phyloP scores from a whole-genome alignment of 2,329 filamentous ascomycete genomes.

The Talaromyces sp. region DNA sequence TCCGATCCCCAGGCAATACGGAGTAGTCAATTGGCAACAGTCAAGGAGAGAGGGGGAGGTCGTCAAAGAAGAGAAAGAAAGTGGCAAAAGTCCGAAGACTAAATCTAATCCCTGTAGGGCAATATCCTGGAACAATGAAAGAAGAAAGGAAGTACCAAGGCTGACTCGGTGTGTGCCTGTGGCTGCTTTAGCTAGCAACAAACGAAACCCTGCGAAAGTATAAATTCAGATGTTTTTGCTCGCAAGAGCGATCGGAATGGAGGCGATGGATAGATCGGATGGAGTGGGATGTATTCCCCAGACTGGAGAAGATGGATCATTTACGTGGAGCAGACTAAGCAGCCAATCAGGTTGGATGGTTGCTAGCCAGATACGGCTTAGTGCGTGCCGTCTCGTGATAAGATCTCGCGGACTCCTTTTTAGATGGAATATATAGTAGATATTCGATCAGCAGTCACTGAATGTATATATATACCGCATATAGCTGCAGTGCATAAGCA shows the following conservation, averaged over 20 bases:
- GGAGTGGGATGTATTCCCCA: neutral
- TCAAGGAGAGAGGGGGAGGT: neutral
- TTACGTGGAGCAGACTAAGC: neutral
- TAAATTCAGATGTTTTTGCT: too few relatives aligned
- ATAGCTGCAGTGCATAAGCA: neutral
- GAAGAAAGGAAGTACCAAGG: neutral
- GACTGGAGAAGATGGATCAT: neutral
- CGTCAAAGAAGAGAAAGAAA: neutral
- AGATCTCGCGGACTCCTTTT: neutral
- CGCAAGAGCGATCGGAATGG: neutral
- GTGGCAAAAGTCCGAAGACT: constrained; percentile 4
- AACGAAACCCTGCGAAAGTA: neutral
- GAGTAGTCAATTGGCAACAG: neutral
- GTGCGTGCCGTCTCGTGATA: neutral
- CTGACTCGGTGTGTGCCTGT: neutral
- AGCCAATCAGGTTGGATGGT: neutral
- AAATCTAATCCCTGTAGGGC: neutral
- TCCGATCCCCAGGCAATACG: neutral
- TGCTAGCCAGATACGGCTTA: neutral
- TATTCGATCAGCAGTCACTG: neutral
- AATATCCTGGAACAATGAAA: constrained; percentile 8
- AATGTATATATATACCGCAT: neutral
- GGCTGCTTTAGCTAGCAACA: neutral
- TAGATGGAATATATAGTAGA: neutral
- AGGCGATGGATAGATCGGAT: neutral